A percentile compares a stretch with the other conserved stretches of the same genome.
Conservation (phyloP, 306 rosid genomes). For the Erythrophleum fordii region DNA sequence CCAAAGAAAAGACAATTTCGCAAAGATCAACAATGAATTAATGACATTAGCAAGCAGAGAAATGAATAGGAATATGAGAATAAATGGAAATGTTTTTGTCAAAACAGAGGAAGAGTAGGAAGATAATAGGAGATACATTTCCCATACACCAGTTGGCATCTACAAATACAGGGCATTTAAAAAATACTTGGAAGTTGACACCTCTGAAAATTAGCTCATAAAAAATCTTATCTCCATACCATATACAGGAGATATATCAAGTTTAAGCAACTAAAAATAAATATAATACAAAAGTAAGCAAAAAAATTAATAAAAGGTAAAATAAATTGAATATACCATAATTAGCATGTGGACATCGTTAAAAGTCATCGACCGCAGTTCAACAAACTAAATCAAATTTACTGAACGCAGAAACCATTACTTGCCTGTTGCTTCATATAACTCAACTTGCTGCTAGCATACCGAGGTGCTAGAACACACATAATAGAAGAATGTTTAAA, state of each 20-base stretch:
- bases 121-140: neutral
- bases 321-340: neutral
- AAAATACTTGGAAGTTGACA: slow-evolving; percentile 15
- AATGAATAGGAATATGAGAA: neutral
- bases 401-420: slow-evolving; percentile 19
- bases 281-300: neutral
- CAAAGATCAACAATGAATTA: neutral
- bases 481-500: slow-evolving; percentile 91
- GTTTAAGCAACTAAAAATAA: slow-evolving; percentile 26
- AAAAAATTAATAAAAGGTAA: neutral
- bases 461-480: slow-evolving; percentile 85
- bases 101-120: neutral
- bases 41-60: neutral
- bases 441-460: slow-evolving; percentile 81
- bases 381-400: neutral
- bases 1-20: slow-evolving; percentile 4
- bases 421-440: slow-evolving; percentile 77
- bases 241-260: slow-evolving; percentile 44
- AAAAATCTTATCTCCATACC: slow-evolving; percentile 43
- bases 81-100: slow-evolving; percentile 9
- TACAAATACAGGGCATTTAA: slow-evolving; percentile 41
- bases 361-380: neutral
- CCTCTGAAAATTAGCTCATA: slow-evolving; percentile 37
- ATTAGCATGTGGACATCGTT: neutral
- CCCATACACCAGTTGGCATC: slow-evolving; percentile 31